phyloP scores from a whole-genome alignment of 768 basidiomycete species.

The Strobilomyces echinocephalus region DNA sequence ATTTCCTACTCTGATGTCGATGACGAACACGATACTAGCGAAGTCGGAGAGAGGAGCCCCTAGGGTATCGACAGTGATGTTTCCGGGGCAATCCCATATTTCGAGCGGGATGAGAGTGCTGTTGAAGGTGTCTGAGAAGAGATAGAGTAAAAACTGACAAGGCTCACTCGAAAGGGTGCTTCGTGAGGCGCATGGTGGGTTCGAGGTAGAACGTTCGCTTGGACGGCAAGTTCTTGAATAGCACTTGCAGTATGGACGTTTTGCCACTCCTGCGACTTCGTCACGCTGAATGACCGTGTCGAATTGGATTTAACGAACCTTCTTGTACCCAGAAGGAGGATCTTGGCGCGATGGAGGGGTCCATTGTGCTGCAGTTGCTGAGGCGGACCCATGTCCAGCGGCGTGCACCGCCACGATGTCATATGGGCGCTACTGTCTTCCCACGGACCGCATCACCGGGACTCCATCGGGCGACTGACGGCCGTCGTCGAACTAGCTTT shows the following conservation, averaged over 20 bases:
- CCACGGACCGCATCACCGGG: background rate
- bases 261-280: conserved; percentile 70
- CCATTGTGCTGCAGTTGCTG: conserved; percentile 16
- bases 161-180: conserved; percentile 76
- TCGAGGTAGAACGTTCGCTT: conserved; percentile 91
- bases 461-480: background rate
- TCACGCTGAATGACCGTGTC: background rate
- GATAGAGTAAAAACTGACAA: background rate
- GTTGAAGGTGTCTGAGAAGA: conserved; percentile 3
- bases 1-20: conserved; percentile 80
- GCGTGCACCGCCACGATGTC: background rate
- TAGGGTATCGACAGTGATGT: conserved; percentile 73
- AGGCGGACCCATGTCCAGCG: conserved; percentile 3
- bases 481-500: background rate
- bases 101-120: conserved; percentile 91
- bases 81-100: conserved; percentile 94
- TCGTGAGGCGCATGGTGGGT: conserved; percentile 72
- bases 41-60: conserved; percentile 73
- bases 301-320: conserved; percentile 36
- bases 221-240: conserved; percentile 80
- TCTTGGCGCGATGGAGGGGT: conserved; percentile 47
- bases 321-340: conserved; percentile 68
- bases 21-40: conserved; percentile 84
- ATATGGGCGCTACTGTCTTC: background rate
- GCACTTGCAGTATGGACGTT: conserved; percentile 83